Conservation (phyloP, 2,329 filamentous ascomycete genomes). For the Sordariomycetes sp. region DNA sequence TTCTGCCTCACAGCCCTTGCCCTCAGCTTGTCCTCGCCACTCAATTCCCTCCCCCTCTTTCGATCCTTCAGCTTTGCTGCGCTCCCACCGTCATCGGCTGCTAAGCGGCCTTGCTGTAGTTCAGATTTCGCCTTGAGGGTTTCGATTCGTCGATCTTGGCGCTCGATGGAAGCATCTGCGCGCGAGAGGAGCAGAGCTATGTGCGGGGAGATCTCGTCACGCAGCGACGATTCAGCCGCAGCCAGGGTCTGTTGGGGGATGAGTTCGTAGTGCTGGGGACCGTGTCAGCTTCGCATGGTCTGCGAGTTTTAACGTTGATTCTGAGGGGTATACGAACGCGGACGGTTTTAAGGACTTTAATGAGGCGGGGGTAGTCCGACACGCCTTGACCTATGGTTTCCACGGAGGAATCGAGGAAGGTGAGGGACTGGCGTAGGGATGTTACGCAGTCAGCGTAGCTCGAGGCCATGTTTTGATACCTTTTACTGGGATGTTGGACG, state of each 20-base stretch:
- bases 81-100: conserved; percentile 10
- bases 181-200: conserved; percentile 70
- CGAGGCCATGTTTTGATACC: too few relatives aligned
- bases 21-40: conserved; percentile 39
- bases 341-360: conserved; percentile 46
- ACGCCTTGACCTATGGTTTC: conserved; percentile 46
- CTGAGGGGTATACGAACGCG: conserved; percentile 30
- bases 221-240: conserved; percentile 72
- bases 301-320: background rate
- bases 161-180: conserved; percentile 75
- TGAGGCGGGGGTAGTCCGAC: conserved; percentile 47
- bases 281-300: background rate
- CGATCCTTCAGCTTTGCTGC: conserved; percentile 7
- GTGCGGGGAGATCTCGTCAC: conserved; percentile 84
- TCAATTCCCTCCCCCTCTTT: conserved; percentile 31
- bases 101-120: conserved; percentile 64
- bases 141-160: conserved; percentile 74
- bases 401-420: conserved; percentile 52
- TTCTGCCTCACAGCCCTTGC: conserved; percentile 62
- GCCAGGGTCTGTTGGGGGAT: conserved; percentile 78
- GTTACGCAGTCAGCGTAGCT: conserved; percentile 50
- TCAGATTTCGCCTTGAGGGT: conserved; percentile 75
- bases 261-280: conserved; percentile 74
- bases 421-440: conserved; percentile 50
- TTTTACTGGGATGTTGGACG: too few relatives aligned